Conservation (phyloP, 116 monocot genomes). For the Thalassia testudinum region DNA sequence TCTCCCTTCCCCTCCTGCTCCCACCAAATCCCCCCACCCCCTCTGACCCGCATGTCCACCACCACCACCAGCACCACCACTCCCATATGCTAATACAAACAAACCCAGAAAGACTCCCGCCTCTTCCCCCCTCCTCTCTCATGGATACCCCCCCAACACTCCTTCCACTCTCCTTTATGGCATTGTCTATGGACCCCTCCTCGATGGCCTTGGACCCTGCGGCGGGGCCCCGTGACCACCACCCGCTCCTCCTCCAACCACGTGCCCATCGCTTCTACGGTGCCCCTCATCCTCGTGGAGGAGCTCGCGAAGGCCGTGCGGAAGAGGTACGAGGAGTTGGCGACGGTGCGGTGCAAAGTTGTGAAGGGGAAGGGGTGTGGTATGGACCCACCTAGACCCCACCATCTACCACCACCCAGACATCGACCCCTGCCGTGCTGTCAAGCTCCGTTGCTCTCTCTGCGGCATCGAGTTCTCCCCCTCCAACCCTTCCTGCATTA, state of each 20-base stretch:
- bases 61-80: too few species aligned
- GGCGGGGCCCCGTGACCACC: too few species aligned
- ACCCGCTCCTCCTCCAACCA: conserved; percentile 5
- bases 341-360: conserved; percentile 62
- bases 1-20: too few species aligned
- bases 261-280: conserved; percentile 7
- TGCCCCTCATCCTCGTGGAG: conserved; percentile 27
- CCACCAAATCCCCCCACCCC: too few species aligned
- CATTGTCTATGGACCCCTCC: too few species aligned
- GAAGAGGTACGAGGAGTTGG: conserved; percentile 72
- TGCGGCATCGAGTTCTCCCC: conserved; percentile 89
- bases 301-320: conserved; percentile 36
- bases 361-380: conserved; percentile 96
- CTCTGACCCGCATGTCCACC: too few species aligned
- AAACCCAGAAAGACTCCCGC: too few species aligned
- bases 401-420: conserved; percentile 43
- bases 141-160: too few species aligned
- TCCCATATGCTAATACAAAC: too few species aligned
- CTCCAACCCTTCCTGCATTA: conserved; percentile 90
- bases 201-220: too few species aligned
- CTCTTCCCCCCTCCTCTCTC: too few species aligned
- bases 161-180: too few species aligned
- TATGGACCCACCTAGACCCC: conserved; percentile 91
- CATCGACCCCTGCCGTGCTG: conserved; percentile 61
- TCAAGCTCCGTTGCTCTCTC: conserved; percentile 87